Conservation (phyloP, 768 basidiomycete species). For the Gloeopeniophorella convolvens region DNA sequence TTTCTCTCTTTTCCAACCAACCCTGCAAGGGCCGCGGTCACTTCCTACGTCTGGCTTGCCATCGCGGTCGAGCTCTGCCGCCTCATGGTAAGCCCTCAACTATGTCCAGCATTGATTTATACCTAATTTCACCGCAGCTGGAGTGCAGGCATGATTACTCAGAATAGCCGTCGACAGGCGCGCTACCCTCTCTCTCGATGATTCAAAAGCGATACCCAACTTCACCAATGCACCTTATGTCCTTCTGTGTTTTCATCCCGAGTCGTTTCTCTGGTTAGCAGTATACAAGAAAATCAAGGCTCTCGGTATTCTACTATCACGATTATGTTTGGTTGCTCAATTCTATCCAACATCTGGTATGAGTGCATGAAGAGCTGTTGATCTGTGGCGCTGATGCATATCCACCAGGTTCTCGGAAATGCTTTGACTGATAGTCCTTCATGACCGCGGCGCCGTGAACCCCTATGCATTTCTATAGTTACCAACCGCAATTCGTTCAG, state of each 20-base stretch:
- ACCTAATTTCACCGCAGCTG: not conserved
- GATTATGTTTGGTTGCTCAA: conserved; percentile 17
- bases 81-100: conserved; percentile 7
- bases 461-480: too few species aligned
- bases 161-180: not conserved
- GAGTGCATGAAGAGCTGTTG: not conserved
- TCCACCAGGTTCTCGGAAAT: too few species aligned
- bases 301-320: not conserved
- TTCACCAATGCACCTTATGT: not conserved
- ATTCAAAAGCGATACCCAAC: conserved; percentile 13
- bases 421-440: too few species aligned
- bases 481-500: too few species aligned
- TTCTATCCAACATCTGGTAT: conserved; percentile 16
- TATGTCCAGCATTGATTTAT: not conserved
- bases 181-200: too few species aligned
- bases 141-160: not conserved
- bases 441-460: too few species aligned
- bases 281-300: not conserved
- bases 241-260: not conserved
- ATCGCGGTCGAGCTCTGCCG: conserved; percentile 18
- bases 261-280: not conserved
- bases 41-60: conserved; percentile 15
- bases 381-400: not conserved
- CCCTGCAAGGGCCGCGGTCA: conserved; percentile 1
- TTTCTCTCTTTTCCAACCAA: not conserved